Base-by-base conservation (phyloP, 176 grass and related monocot genomes). In the Aegilops longissima region DNA sequence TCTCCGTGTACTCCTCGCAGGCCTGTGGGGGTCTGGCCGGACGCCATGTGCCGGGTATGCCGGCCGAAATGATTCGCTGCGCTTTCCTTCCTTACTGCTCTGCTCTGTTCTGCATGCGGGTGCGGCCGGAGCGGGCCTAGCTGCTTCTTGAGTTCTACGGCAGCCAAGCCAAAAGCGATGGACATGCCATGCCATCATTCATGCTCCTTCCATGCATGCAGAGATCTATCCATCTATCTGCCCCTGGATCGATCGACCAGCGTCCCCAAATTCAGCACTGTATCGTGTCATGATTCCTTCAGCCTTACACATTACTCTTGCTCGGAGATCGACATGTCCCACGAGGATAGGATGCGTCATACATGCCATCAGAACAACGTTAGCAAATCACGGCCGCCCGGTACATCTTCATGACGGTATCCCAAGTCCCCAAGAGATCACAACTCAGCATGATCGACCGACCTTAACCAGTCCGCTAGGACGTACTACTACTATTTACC, bases 11-110 rank as follows among this genome's bases (percentile, higher is more conserved):
- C 47, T 51, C 47, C 47, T 51, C 13, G 13, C 12, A 16, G 45
- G 45, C 45, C 27, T 12, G 42, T 11, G 11, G 18, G 18, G 68
- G 70, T 45, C 71, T 47, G 9, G 33, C 36, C 73, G 42, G 21
- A 2, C 61, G n/a, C 9, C 24, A n/a, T 21, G 51, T 51, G 79
- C 84, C n/a, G 21, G 18, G 25, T 25, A 25, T 25, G 25, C 58
- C 54, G 73, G 36, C 56, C 79, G 73, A 25, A 90, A 83, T 90
- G 80, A 79, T 86, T 72, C 83, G 47, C 16, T 25, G 82, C 59
- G 87, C 56, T 78, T 6, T 42, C 40, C 40, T 11, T 42, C 67
- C 49, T 5, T 52, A 4, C 51, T 71, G 34, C 18, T 35, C 88
- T 18, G 42, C 52, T 56, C 52, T 20, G 17, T 16, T 56, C 52